These are phyloP conservation scores for Trametes hirsuta DNA, from an alignment of 1,284 basidiomycete genomes.

Conservation along the genomic window DNA sequence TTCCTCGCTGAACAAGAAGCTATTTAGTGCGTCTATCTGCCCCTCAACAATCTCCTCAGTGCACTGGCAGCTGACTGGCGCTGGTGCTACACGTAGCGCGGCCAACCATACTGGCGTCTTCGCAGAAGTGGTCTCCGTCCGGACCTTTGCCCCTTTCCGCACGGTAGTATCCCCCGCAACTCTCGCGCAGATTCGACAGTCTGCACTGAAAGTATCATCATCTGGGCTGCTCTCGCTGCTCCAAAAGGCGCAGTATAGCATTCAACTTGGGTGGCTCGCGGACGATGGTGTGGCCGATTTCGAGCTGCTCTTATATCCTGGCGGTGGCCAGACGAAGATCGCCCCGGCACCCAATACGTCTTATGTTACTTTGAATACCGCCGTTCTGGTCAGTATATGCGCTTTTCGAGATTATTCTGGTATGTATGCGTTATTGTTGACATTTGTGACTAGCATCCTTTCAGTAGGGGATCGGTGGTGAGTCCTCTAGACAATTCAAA, in stretches of 20 bases:
- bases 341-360: neutral
- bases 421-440: neutral
- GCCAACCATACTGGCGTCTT: slow-evolving; percentile 11
- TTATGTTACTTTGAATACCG: slow-evolving; percentile 6
- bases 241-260: slow-evolving; percentile 10
- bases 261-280: slow-evolving; percentile 11
- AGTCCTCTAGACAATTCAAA: neutral
- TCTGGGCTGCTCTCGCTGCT: neutral
- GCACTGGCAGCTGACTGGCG: too few species aligned
- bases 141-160: slow-evolving; percentile 4
- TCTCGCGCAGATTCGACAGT: neutral
- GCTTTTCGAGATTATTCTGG: too few species aligned
- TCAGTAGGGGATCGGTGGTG: slow-evolving; percentile 1
- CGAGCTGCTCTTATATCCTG: slow-evolving; percentile 14
- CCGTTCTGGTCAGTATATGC: slow-evolving; percentile 2
- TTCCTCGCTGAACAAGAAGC: slow-evolving; percentile 10
- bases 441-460: neutral
- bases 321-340: slow-evolving; percentile 1
- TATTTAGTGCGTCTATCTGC: neutral
- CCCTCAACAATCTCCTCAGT: too few species aligned
- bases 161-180: neutral
- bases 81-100: neutral
- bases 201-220: neutral
- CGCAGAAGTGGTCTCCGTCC: neutral
- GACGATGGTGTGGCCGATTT: slow-evolving; percentile 1